phyloP scores from a whole-genome alignment of 176 grass and related monocot genomes.

The Chloris gayana region DNA sequence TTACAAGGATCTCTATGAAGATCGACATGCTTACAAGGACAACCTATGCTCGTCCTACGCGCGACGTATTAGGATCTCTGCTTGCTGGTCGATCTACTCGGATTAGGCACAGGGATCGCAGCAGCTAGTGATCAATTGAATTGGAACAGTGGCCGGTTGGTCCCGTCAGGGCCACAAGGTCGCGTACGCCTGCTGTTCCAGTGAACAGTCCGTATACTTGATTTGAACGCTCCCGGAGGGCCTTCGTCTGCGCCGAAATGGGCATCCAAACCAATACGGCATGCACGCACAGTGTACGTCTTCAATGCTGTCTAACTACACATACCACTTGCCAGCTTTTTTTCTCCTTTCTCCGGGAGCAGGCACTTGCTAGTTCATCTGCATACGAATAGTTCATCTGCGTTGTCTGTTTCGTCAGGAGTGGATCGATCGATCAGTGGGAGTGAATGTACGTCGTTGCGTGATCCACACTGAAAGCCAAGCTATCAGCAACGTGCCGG shows the following conservation, averaged over 20 bases:
- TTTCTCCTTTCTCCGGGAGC: not conserved
- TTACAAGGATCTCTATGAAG: too few relatives aligned
- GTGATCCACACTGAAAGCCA: conserved; percentile 39
- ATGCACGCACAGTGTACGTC: conserved; percentile 40
- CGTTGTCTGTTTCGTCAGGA: conserved; percentile 34
- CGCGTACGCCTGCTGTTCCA: conserved; percentile 13
- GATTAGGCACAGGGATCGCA: conserved; percentile 23
- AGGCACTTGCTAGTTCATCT: not conserved
- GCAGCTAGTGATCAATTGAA: conserved; percentile 31
- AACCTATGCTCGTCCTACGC: not conserved
- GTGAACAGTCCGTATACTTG: conserved; percentile 41
- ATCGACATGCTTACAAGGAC: not conserved
- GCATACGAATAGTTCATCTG: conserved; percentile 13
- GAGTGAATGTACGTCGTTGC: not conserved
- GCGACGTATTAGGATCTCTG: conserved; percentile 41
- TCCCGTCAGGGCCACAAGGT: conserved; percentile 22
- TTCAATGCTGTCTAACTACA: conserved; percentile 46
- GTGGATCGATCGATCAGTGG: not conserved
- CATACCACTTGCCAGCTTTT: not conserved
- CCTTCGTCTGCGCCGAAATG: conserved; percentile 40
- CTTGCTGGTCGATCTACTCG: not conserved
- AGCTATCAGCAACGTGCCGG: not conserved
- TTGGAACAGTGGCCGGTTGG: conserved; percentile 55
- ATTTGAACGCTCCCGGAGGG: conserved; percentile 41
- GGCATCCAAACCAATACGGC: conserved; percentile 32